phyloP scores from a whole-genome alignment of 257 asterid genomes.

The Catharanthus roseus region DNA sequence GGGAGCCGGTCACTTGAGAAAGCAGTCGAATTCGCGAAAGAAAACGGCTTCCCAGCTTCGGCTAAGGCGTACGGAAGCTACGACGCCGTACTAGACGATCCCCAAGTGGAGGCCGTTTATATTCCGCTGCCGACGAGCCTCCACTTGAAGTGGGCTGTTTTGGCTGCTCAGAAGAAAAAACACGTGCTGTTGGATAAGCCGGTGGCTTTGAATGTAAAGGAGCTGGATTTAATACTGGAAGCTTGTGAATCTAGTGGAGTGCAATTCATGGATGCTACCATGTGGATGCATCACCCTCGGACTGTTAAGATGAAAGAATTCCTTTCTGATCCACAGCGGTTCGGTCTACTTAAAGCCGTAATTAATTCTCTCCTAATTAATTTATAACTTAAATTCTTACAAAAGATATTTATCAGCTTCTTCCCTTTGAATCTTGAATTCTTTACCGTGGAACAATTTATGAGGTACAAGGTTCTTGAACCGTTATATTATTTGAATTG shows the following conservation, averaged over 20 bases:
- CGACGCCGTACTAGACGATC: constrained; percentile 42
- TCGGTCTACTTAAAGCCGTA: constrained; percentile 37
- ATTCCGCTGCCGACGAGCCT: constrained; percentile 43
- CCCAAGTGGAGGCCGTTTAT: constrained; percentile 39
- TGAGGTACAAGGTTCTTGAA: no score
- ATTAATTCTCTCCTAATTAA: no score
- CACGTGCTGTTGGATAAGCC: constrained; percentile 42
- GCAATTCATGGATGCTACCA: constrained; percentile 45
- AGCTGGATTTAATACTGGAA: constrained; percentile 32
- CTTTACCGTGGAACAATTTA: no score
- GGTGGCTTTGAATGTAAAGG: constrained; percentile 37
- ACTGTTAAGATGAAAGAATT: constrained; percentile 30
- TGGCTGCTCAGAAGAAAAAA: constrained; percentile 37
- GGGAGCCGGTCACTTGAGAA: constrained; percentile 43
- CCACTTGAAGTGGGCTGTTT: constrained; percentile 37
- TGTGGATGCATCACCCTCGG: constrained; percentile 46
- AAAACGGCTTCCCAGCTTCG: constrained; percentile 25
- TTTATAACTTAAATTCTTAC: no score
- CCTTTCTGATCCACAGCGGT: constrained; percentile 25
- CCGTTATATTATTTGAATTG: neutral
- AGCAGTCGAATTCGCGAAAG: constrained; percentile 27
- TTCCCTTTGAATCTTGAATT: no score
- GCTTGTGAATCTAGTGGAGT: constrained; percentile 41
- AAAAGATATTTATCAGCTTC: no score
- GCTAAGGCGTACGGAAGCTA: constrained; percentile 36